A percentile compares a stretch with the other conserved stretches of the same genome.
These are phyloP conservation scores for Acanthamoeba castellanii DNA, from an alignment of 208 protist genomes.

Conservation along the genomic window DNA sequence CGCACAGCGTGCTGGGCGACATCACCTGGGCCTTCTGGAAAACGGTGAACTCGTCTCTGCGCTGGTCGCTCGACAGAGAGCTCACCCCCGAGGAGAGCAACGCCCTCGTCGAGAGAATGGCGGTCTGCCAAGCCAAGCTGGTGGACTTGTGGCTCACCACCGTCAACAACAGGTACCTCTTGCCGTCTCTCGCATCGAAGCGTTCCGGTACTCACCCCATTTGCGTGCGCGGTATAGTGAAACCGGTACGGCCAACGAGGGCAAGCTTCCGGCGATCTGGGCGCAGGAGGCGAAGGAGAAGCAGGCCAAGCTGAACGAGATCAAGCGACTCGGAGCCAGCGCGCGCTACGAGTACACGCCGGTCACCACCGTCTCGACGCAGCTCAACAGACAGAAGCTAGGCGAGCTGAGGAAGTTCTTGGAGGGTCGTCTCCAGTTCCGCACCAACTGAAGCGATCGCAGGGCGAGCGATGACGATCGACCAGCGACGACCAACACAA, in stretches of 20 bases:
- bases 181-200: no score
- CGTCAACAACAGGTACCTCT: constrained; percentile 55
- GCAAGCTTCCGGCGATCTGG: constrained; percentile 71
- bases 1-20: constrained; percentile 41
- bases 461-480: background rate
- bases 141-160: constrained; percentile 62
- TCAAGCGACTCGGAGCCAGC: constrained; percentile 50
- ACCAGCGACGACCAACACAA: background rate
- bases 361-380: constrained; percentile 26
- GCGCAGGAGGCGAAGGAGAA: constrained; percentile 45
- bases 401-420: constrained; percentile 43
- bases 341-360: constrained; percentile 69
- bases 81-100: constrained; percentile 50
- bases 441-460: background rate
- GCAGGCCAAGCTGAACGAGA: constrained; percentile 46
- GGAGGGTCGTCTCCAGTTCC: constrained; percentile 59
- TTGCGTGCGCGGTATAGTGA: background rate
- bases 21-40: constrained; percentile 73
- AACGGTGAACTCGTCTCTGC: constrained; percentile 48
- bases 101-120: constrained; percentile 34
- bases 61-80: constrained; percentile 57
- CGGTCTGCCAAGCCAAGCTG: constrained; percentile 10
- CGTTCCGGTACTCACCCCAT: background rate
- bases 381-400: constrained; percentile 38
- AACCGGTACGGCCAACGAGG: constrained; percentile 17